Percentiles rank a stretch among this genome's conserved stretches.
Conservation (phyloP, 192 early-diverging fungal species). For the Gonapodya prolifera region DNA sequence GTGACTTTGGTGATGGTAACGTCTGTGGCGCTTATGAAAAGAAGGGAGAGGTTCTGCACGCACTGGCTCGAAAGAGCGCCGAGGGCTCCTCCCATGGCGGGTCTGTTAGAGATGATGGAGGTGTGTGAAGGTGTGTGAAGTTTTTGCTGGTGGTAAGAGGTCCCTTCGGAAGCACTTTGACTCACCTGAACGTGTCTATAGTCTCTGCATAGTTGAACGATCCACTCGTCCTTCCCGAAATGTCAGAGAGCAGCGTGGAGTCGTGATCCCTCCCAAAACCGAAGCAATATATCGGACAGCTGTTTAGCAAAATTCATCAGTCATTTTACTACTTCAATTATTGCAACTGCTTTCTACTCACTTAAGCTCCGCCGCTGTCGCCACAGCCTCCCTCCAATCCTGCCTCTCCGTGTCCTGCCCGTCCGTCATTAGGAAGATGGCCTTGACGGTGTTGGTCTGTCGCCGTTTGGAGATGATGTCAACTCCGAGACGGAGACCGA, state of each 20-base stretch:
- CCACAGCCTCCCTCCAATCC: not conserved
- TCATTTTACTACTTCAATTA: no score
- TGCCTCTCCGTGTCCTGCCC: slow-evolving; percentile 2
- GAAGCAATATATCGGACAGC: not conserved
- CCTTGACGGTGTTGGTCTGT: not conserved
- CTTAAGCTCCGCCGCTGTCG: not conserved
- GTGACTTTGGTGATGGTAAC: not conserved
- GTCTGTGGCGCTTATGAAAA: not conserved
- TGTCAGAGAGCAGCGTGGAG: not conserved
- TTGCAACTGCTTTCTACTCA: no score
- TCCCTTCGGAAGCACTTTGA: no score
- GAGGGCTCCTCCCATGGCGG: not conserved
- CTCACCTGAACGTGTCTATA: not conserved
- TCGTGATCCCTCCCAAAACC: not conserved
- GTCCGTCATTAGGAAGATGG: not conserved
- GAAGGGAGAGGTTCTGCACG: not conserved
- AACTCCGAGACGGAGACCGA: not conserved
- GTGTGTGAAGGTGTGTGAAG: no score
- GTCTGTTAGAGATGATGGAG: no score
- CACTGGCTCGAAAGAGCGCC: not conserved
- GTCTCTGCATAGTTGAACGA: not conserved
- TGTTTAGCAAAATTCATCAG: no score
- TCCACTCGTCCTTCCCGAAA: not conserved
- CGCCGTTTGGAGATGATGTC: not conserved
- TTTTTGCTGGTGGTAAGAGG: no score